Base-by-base conservation (phyloP, 2,329 filamentous ascomycete species). In the Didymella exigua region DNA sequence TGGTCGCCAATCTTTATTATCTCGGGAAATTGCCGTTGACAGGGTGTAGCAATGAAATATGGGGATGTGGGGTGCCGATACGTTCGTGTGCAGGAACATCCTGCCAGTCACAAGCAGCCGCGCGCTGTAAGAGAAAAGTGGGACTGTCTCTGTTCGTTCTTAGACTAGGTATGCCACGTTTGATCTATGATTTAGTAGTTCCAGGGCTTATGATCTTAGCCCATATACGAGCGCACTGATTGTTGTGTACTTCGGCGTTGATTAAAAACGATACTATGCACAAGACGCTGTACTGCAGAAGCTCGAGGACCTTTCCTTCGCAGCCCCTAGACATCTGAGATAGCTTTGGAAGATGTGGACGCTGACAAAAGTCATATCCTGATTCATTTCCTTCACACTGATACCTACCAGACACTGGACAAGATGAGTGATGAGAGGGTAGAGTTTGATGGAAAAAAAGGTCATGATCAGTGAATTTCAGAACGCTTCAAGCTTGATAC, bases 381-480 rank as follows among this genome's bases (percentile, higher is more conserved):
- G 19, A 52, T 67, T 21, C 66, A 69, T 33, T 68, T 61, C 50
- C 45, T 69, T n/a, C 55, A 67, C 56, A 68, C 67, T 4, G 65
- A 62, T n/a, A 34, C 49, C 18, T 70, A 70, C 36, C 67, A 70
- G 31, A 67, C 66, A 3, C 63, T 70, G 16, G 38, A 53, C 34
- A 26, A 59, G 14, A 23, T 1, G 1, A 23, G 5, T 2, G 24
- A 26, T n/a, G 19, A 44, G 34, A 11, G 26, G 29, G n/a, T 16
- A 6, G 31, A 38, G 11, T 11, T 10, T n/a, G 5, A 3, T 10
- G 19, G 19, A 34, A 23, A 31, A 4, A 3, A 3, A 23, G 2
- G 14, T 23, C 5, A 36, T 9, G 3, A 46, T n/a, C 21, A n/a
- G 2, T 8, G 43, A 49, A n/a, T 49, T 57, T 21, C 34, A 43